Evolutionary conservation across 495 filamentous ascomycete genomes (phyloP).

Genomic region (Diplogelasinospora grovesii): DNA sequence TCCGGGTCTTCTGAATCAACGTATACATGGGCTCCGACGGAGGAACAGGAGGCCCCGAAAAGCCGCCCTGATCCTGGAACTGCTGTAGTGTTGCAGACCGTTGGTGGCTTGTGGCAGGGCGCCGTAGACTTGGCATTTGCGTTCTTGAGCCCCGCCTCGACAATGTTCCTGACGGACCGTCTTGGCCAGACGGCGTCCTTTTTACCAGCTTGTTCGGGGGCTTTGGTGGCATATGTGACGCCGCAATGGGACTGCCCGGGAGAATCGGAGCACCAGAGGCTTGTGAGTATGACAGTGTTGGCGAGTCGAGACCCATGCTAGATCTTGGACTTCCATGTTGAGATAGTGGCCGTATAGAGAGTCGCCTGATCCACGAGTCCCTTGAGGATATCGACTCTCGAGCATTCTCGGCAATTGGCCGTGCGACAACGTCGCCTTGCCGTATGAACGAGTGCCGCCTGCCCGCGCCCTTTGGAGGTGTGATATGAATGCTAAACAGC

Average conservation of each 20-base stretch:
- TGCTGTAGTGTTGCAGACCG: constrained; percentile 64
- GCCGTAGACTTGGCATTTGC: constrained; percentile 53
- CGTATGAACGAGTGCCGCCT: constrained; percentile 42
- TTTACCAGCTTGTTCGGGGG: constrained; percentile 86
- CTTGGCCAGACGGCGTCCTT: constrained; percentile 55
- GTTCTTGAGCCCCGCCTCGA: constrained; percentile 41
- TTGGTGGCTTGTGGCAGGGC: constrained; percentile 85
- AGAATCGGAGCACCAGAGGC: constrained; percentile 63
- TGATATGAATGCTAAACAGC: constrained; percentile 24
- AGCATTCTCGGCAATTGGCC: constrained; percentile 30
- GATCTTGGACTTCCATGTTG: constrained; percentile 61
- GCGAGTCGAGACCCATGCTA: constrained; percentile 60
- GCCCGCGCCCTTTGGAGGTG: constrained; percentile 22
- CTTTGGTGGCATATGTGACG: constrained; percentile 44
- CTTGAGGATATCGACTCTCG: constrained; percentile 48
- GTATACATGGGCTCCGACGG: too few species aligned
- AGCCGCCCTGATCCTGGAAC: constrained; percentile 21
- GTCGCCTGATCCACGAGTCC: constrained; percentile 69
- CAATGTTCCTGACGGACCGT: constrained; percentile 36
- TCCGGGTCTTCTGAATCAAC: too few species aligned
- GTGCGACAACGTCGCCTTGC: constrained; percentile 26
- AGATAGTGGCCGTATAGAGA: constrained; percentile 67
- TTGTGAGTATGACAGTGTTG: constrained; percentile 63
- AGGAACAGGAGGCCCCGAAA: constrained; percentile 15
- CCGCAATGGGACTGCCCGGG: constrained; percentile 29